A percentile compares a stretch with the other conserved stretches of the same genome.
phyloP scores from a whole-genome alignment of 306 rosid genomes.

The Sesbania bispinosa region DNA sequence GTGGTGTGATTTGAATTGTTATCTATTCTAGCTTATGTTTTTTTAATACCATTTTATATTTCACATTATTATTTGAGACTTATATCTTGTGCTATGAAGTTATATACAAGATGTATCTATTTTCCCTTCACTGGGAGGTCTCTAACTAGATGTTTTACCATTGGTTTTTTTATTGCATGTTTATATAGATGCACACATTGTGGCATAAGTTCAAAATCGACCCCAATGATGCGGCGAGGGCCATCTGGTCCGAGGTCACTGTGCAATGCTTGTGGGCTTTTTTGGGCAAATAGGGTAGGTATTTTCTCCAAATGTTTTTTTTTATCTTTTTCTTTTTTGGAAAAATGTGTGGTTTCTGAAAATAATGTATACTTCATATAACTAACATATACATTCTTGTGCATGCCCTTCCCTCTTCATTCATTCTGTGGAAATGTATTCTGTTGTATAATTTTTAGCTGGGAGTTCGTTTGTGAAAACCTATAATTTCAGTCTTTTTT shows the following conservation, averaged over 20 bases:
- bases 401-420: not conserved
- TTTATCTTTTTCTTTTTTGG: no score
- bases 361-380: not conserved
- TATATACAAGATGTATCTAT: not conserved
- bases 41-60: not conserved
- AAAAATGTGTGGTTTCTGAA: not conserved
- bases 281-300: slow-evolving; percentile 94
- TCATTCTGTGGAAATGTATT: not conserved
- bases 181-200: slow-evolving; percentile 76
- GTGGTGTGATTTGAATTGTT: not conserved
- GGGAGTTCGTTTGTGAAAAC: not conserved
- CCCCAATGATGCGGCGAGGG: slow-evolving; percentile 99
- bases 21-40: not conserved
- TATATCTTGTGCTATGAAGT: not conserved
- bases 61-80: not conserved
- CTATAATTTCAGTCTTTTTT: not conserved
- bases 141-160: slow-evolving; percentile 1
- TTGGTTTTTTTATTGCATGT: slow-evolving; percentile 24
- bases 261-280: slow-evolving; percentile 96
- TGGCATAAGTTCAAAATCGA: slow-evolving; percentile 78
- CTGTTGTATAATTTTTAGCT: not conserved
- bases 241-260: slow-evolving; percentile 95
- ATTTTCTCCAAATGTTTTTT: slow-evolving; percentile 18
- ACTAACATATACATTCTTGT: not conserved
- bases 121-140: not conserved